Evolutionary conservation across 1,284 basidiomycete genomes (phyloP), one percentile per base, ranked within the genome.

Genomic region (Sporisorium exsertum): DNA sequence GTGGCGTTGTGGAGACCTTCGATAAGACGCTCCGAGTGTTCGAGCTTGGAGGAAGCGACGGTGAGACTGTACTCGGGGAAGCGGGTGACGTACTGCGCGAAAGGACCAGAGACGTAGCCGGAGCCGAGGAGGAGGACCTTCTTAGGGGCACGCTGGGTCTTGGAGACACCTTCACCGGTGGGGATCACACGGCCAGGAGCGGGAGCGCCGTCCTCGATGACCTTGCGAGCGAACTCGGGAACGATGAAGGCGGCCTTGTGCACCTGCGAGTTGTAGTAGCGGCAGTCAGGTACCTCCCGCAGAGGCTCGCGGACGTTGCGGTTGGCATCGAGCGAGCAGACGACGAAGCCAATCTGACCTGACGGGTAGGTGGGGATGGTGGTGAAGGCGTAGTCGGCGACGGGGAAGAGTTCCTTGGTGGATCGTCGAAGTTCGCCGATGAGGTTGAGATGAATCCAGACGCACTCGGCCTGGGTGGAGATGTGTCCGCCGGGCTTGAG

Each of bases 331-430:
- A 94, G 94, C 62, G 94, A 92, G 87, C 92, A 94, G 65, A 99
- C 89, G 78, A 97, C 90, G 88, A 97, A 97, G 29, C 97, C 96
- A 82, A 99, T 99, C 86, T 97, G 95, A 47, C 97, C 96, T 35
- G 93, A 92, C 24, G 97, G 97, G 87, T 99, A 85, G 96, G 96
- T 97, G 2, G 97, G 97, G 83, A 99, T 97, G 55, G 95, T 97
- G 75, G 95, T 97, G 87, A 90, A 97, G 16, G 94, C 96, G 86
- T 97, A 99, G 85, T 95, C 92, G 53, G 91, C 90, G 33, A 91
- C 90, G 56, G 92, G 89, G 89, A 97, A 99, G 74, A 98, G 88
- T 65, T 88, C 88, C 77, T 90, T 89, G 56, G 93, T 93, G 84
- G 91, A 92, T 76, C 89, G 87, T 76, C 90, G 89, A 64, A 98